A percentile compares a stretch with the other conserved stretches of the same genome.
Conservation (phyloP, 495 filamentous ascomycete species). For the Xylaria telfairii region DNA sequence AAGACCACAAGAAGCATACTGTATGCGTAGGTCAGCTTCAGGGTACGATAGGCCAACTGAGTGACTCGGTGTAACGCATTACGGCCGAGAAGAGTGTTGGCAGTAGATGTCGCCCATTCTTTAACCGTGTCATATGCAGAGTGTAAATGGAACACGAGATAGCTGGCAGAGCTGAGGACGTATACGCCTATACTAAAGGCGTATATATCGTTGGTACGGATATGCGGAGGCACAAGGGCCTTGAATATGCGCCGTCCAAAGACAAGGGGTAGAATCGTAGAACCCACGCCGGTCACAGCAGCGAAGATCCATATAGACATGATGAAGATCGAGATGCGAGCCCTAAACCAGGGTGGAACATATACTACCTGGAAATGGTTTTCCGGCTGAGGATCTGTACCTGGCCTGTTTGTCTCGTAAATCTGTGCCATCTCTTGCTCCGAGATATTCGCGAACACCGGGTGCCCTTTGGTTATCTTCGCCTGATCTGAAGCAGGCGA, state of each 20-base stretch:
- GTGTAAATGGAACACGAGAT: constrained; percentile 61
- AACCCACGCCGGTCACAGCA: constrained; percentile 84
- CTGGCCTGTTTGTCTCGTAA: constrained; percentile 54
- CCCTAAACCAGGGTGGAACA: constrained; percentile 82
- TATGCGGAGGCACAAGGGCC: constrained; percentile 65
- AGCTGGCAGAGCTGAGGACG: constrained; percentile 69
- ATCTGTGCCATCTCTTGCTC: constrained; percentile 72
- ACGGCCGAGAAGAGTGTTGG: constrained; percentile 43
- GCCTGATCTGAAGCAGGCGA: constrained; percentile 92
- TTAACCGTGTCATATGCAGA: constrained; percentile 48
- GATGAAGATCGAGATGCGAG: constrained; percentile 84
- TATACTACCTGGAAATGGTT: constrained; percentile 82
- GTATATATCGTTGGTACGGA: constrained; percentile 91
- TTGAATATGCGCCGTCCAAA: constrained; percentile 81
- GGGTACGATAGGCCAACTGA: constrained; percentile 34
- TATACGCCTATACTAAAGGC: constrained; percentile 91
- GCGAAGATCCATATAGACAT: constrained; percentile 93
- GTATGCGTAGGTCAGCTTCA: constrained; percentile 73
- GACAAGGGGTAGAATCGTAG: constrained; percentile 83
- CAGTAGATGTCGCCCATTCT: constrained; percentile 30
- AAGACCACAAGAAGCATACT: constrained; percentile 73
- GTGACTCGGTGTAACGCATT: constrained; percentile 41
- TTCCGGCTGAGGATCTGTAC: constrained; percentile 71
- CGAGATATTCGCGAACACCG: constrained; percentile 82
- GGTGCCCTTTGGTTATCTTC: constrained; percentile 82